phyloP scores from a whole-genome alignment of 768 basidiomycete genomes.

The Lactifluus volemus region DNA sequence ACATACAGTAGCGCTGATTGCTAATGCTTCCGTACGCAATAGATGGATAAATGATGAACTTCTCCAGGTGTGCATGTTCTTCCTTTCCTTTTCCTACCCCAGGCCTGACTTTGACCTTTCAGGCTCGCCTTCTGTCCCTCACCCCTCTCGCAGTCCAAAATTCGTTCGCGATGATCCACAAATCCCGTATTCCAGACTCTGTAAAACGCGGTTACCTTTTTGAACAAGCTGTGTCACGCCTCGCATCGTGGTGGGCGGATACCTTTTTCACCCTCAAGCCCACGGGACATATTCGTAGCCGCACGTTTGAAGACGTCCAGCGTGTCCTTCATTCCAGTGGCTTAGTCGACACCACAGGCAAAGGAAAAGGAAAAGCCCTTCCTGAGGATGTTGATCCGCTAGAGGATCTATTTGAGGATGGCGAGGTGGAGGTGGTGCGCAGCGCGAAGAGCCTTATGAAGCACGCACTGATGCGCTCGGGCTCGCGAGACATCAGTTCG shows the following conservation, averaged over 20 bases:
- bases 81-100: not conserved
- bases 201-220: conserved; percentile 81
- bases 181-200: conserved; percentile 71
- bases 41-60: conserved; percentile 74
- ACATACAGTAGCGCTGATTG: conserved; percentile 76
- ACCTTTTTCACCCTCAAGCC: conserved; percentile 57
- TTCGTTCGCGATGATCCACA: conserved; percentile 73
- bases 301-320: conserved; percentile 71
- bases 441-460: conserved; percentile 89
- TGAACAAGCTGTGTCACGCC: conserved; percentile 64
- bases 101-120: conserved; percentile 10
- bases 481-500: conserved; percentile 78
- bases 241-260: conserved; percentile 79
- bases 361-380: conserved; percentile 10
- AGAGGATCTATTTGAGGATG: conserved; percentile 38
- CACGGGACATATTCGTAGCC: conserved; percentile 62
- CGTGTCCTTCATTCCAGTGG: conserved; percentile 17
- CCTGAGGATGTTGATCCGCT: conserved; percentile 19
- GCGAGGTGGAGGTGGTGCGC: conserved; percentile 53
- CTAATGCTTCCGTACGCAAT: conserved; percentile 69
- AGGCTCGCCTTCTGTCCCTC: conserved; percentile 87
- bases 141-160: conserved; percentile 76
- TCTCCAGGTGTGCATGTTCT: conserved; percentile 54
- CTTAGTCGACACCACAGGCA: conserved; percentile 13
- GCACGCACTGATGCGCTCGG: conserved; percentile 70